phyloP scores from a whole-genome alignment of 257 asterid genomes.

The Plectranthus barbatus region DNA sequence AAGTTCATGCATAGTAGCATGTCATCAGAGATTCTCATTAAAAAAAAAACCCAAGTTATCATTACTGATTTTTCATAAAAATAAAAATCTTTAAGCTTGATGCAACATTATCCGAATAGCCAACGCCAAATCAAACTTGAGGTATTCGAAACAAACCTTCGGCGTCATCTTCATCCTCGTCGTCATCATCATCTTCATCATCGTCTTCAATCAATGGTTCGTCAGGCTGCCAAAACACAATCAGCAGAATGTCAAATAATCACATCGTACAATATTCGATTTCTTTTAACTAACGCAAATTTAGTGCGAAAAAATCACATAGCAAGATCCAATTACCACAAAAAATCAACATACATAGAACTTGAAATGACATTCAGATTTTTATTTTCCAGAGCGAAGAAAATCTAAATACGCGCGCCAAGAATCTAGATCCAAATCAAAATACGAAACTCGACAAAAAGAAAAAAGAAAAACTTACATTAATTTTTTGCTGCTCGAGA shows the following conservation, averaged over 20 bases:
- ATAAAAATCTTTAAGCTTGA: no score
- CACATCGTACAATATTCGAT: background rate
- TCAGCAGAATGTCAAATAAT: background rate
- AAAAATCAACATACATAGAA: no score
- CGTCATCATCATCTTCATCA: conserved; percentile 27
- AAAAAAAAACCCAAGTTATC: no score
- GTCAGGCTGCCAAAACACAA: conserved; percentile 15
- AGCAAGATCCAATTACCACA: background rate
- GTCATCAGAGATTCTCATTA: no score
- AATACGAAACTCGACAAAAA: background rate
- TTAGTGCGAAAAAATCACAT: background rate
- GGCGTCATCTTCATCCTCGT: conserved; percentile 27
- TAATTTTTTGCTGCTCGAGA: conserved; percentile 29
- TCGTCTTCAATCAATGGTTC: conserved; percentile 27
- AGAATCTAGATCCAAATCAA: conserved; percentile 2
- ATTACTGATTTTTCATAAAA: no score
- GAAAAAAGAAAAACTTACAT: conserved; percentile 4
- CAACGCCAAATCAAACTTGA: background rate
- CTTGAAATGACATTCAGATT: no score
- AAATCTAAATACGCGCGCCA: background rate
- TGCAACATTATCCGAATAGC: background rate
- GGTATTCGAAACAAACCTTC: conserved; percentile 12
- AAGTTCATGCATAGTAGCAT: background rate
- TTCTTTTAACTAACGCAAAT: background rate
- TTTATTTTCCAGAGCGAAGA: no score